Conservation (phyloP, 306 rosid genomes). For the Fragaria nilgerrensis region DNA sequence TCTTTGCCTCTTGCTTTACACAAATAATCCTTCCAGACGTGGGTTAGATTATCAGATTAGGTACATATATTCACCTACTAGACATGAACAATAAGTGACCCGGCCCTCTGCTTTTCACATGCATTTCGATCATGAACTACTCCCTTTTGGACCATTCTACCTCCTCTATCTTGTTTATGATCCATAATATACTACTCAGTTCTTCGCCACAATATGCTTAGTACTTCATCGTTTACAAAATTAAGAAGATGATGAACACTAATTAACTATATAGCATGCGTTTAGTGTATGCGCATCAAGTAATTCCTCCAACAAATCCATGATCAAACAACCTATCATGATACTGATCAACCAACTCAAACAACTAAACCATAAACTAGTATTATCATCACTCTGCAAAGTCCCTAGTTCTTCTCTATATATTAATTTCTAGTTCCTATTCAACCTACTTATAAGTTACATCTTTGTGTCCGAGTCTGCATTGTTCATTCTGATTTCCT, state of each 20-base stretch:
- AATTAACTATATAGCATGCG: neutral
- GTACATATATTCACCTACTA: neutral
- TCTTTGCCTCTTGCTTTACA: neutral
- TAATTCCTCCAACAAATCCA: neutral
- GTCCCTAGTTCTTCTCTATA: slow-evolving; percentile 8
- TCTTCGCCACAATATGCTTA: neutral
- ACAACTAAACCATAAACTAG: slow-evolving; percentile 15
- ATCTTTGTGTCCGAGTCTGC: neutral
- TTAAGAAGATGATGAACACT: neutral
- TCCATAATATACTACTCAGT: neutral
- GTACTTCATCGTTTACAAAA: neutral
- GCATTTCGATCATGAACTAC: slow-evolving; percentile 30
- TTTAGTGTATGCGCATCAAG: neutral
- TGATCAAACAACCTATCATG: slow-evolving; percentile 25
- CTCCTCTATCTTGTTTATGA: neutral
- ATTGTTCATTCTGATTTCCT: neutral
- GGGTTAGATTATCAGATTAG: slow-evolving; percentile 18
- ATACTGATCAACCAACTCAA: slow-evolving; percentile 26
- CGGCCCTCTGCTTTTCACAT: slow-evolving; percentile 13
- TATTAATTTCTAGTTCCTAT: slow-evolving; percentile 4
- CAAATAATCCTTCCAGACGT: neutral
- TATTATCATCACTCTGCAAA: neutral
- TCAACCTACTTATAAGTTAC: neutral
- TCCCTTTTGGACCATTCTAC: neutral
- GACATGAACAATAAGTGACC: neutral